Evolutionary conservation across 495 filamentous ascomycete genomes (phyloP), one percentile per base, ranked within the genome.

Genomic region (Penicillium odoratum): DNA sequence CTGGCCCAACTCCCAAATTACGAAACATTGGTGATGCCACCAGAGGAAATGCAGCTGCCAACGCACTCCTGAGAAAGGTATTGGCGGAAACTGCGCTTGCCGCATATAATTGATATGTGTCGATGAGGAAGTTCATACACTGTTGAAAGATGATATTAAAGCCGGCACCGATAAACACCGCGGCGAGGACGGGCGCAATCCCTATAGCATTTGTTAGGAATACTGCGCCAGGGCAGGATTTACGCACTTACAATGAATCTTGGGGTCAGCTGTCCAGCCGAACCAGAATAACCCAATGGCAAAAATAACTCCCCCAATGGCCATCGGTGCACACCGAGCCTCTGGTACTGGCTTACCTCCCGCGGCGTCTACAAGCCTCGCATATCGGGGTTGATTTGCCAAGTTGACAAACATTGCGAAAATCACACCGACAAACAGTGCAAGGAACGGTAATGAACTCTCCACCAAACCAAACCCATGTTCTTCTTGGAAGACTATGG

Each of bases 261-360:
- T 58, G 8, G 68, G 66, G 13, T 56, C 55, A 5, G 69, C 71
- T 0, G 73, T 73, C 71, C 75, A 77, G 26, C 71, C 74, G 53
- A 80, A 78, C 60, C 73, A 78, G 51, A 79, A 79, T 29, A 81
- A 57, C 7, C 75, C 81, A 0, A 61, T 66, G 0, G 77, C 68
- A 49, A 85, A 78, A 44, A 81, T 64, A 18, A 84, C 29, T 0
- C 72, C 79, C 0, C 81, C 81, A 15, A 79, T 52, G 13, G 74
- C 71, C 75, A 85, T 83, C 0, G 82, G 81, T 6, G 63, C 60
- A 3, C 73, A 53, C 13, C 70, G 63, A 10, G 66, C 71, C 55
- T 76, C 72, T 0, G 70, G 68, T 8, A 74, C 72, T 3, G 66
- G 42, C 25, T 51, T 60, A 1, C 65, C 63, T 36, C 63, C 55